Conservation (phyloP, 352 stramenopile species). For the Plasmopara viticola region DNA sequence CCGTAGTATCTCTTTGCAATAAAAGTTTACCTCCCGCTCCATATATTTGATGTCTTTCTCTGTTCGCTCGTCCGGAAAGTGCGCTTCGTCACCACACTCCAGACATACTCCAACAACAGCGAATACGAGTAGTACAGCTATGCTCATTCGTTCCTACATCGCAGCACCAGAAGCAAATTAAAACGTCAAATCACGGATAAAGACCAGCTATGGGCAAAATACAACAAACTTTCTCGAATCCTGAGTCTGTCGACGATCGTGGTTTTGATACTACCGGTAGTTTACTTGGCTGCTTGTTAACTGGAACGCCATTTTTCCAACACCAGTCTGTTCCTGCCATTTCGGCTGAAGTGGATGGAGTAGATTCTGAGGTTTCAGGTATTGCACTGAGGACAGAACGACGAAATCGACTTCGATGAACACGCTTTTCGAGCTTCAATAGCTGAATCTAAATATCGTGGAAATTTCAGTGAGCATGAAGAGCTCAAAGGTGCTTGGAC, state of each 20-base stretch:
- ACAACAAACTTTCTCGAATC: conserved; percentile 20
- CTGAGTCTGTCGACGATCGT: not conserved
- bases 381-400: conserved; percentile 20
- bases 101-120: conserved; percentile 25
- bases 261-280: not conserved
- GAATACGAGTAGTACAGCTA: conserved; percentile 26
- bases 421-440: conserved; percentile 52
- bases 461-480: too few species aligned
- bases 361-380: conserved; percentile 1
- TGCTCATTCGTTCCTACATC: conserved; percentile 18
- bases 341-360: not conserved
- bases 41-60: conserved; percentile 34
- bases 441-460: conserved; percentile 26
- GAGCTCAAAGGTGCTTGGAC: not conserved
- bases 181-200: not conserved
- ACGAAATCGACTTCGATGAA: conserved; percentile 47
- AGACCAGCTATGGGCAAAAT: not conserved
- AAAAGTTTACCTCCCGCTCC: conserved; percentile 68
- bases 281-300: conserved; percentile 2
- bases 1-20: conserved; percentile 61
- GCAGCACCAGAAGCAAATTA: conserved; percentile 4
- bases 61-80: conserved; percentile 8
- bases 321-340: conserved; percentile 19
- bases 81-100: conserved; percentile 23
- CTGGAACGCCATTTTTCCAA: conserved; percentile 8